These are phyloP conservation scores for Eucalyptus paniculata DNA, from an alignment of 345 rosid species.

Conservation along the genomic window DNA sequence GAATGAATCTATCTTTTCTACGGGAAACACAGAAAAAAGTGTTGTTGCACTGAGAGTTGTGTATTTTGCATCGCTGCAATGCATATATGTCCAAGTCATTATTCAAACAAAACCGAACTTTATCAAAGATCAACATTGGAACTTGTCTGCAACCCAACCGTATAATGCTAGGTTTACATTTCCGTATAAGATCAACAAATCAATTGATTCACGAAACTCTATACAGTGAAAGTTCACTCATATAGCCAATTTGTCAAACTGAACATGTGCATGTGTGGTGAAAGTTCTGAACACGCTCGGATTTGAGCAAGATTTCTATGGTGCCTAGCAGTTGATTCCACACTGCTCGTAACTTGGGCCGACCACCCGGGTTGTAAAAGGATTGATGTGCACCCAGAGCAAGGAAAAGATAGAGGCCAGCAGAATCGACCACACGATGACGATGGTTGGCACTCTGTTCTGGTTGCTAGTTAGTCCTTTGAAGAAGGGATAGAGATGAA, in stretches of 20 bases:
- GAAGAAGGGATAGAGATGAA: slow-evolving; percentile 33
- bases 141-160: neutral
- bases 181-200: neutral
- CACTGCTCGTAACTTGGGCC: slow-evolving; percentile 22
- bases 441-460: slow-evolving; percentile 25
- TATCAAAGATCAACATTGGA: neutral
- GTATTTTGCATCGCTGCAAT: neutral
- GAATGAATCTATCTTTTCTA: neutral
- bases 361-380: slow-evolving; percentile 16
- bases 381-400: slow-evolving; percentile 27
- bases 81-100: neutral
- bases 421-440: slow-evolving; percentile 28
- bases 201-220: neutral
- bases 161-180: neutral
- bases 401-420: slow-evolving; percentile 31
- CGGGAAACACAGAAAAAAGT: neutral
- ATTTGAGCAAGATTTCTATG: neutral
- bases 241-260: neutral
- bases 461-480: slow-evolving; percentile 27
- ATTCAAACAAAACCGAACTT: neutral
- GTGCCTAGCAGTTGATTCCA: slow-evolving; percentile 28
- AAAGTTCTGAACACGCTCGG: neutral
- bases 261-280: neutral
- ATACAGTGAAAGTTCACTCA: neutral
- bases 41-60: neutral